phyloP scores from a whole-genome alignment of 2,329 filamentous ascomycete species.

The Seiridium unicorne region DNA sequence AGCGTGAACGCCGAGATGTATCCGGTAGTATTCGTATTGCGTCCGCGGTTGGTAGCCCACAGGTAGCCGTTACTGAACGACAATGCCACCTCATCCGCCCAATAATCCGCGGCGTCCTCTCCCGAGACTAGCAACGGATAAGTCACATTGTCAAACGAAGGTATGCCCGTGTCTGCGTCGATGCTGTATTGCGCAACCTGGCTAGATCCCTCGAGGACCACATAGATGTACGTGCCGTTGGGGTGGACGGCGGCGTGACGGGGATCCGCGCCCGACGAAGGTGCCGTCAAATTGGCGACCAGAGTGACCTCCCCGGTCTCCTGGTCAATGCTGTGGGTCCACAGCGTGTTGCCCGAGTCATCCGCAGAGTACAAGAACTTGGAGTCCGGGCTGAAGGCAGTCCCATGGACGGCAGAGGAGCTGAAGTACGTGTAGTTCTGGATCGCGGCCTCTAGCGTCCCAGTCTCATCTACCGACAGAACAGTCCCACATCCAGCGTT shows the following conservation, averaged over 20 bases:
- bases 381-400: conserved; percentile 42
- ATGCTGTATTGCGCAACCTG: conserved; percentile 19
- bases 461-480: conserved; percentile 3
- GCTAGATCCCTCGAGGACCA: conserved; percentile 24
- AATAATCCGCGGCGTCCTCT: conserved; percentile 20
- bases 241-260: conserved; percentile 25
- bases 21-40: conserved; percentile 17
- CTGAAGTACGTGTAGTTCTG: conserved; percentile 43
- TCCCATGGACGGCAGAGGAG: conserved; percentile 45
- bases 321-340: conserved; percentile 24
- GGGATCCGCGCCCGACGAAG: conserved; percentile 18
- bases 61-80: conserved; percentile 24
- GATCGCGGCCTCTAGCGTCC: conserved; percentile 29
- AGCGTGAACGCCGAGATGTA: conserved; percentile 33
- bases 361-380: conserved; percentile 47
- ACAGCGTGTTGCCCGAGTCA: conserved; percentile 41
- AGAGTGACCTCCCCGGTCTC: conserved; percentile 14
- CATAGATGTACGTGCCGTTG: conserved; percentile 21
- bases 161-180: conserved; percentile 7
- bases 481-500: conserved; percentile 9
- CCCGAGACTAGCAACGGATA: conserved; percentile 22
- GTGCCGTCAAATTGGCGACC: conserved; percentile 12
- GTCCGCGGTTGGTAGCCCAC: conserved; percentile 27
- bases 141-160: conserved; percentile 8
- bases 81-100: conserved; percentile 31